Evolutionary conservation across 768 basidiomycete species (phyloP), one percentile per base, ranked within the genome.

Genomic region (Leccinellum rugosiceps): DNA sequence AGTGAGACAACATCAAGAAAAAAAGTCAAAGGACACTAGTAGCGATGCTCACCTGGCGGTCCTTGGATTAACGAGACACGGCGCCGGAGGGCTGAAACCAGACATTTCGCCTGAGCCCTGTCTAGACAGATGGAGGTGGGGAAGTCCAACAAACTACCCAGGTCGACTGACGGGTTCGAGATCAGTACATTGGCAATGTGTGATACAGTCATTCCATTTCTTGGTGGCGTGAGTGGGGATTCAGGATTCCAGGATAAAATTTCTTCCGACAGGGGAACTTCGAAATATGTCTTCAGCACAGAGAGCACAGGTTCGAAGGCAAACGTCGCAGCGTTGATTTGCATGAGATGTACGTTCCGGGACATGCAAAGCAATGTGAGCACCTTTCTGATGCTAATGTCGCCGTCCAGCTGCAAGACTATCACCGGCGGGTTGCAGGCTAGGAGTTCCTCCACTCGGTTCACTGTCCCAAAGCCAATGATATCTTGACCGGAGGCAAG

Each of bases 1-100:
- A 14, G 8, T 63, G 19, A 66, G 41, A 52, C 11, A 3, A 6
- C 0, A 21, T n/a, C 4, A 3, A 13, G 14, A 3, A 34, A 19
- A n/a, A 38, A 26, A 26, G 6, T 10, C 5, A 19, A 23, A 11
- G 11, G 21, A 10, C 21, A 6, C n/a, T 1, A 8, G 15, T 3
- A 13, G 15, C 0, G 4, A 6, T 72, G 23, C 68, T 46, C 6
- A 86, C 87, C 87, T 25, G 87, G 87, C 0, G 87, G 87, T 0
- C 87, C 87, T 72, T 88, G 87, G 10, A 89, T 84, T 3, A 88
- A 63, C 0, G 85, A 81, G 0, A 89, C 73, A 4, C 66, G 72
- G 54, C 86, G 80, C 0, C 73, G 77, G 4, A 89, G 74, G 1
- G 83, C 83, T 0, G 78, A 65, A 2, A 85, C 56, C 4, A 87